phyloP scores from a whole-genome alignment of 2,329 filamentous ascomycete species.

The Fusarium equiseti region DNA sequence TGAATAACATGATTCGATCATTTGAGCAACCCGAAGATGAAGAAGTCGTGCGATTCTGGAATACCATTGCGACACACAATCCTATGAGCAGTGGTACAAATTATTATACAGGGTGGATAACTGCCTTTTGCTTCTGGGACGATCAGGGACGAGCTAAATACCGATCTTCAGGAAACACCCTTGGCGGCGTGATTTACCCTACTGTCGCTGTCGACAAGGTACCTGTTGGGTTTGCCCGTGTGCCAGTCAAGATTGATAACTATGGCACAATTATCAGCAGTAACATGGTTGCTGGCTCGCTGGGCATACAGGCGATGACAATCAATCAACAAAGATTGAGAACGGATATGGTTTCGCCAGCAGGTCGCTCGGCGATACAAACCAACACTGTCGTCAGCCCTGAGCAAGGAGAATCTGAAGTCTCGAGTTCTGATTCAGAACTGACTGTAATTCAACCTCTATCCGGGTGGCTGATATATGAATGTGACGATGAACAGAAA shows the following conservation, averaged over 20 bases:
- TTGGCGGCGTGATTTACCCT: conserved; percentile 16
- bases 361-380: background rate
- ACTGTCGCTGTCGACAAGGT: background rate
- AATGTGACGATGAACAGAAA: background rate
- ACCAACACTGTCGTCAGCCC: background rate
- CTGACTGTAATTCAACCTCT: background rate
- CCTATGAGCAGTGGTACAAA: background rate
- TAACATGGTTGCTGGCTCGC: conserved; percentile 35
- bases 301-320: conserved; percentile 12
- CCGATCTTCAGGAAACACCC: rapidly evolving
- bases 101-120: conserved; percentile 31
- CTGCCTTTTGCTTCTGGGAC: conserved; percentile 37
- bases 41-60: conserved; percentile 55
- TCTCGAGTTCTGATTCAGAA: background rate
- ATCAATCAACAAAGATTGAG: background rate
- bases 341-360: background rate
- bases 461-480: background rate
- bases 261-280: background rate
- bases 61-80: conserved; percentile 24
- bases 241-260: conserved; percentile 29
- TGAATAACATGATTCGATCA: conserved; percentile 54
- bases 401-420: background rate
- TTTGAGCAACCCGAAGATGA: conserved; percentile 50
- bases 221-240: conserved; percentile 17
- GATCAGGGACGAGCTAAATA: background rate